Conservation (phyloP, 345 rosid genomes). For the Populus deltoides region DNA sequence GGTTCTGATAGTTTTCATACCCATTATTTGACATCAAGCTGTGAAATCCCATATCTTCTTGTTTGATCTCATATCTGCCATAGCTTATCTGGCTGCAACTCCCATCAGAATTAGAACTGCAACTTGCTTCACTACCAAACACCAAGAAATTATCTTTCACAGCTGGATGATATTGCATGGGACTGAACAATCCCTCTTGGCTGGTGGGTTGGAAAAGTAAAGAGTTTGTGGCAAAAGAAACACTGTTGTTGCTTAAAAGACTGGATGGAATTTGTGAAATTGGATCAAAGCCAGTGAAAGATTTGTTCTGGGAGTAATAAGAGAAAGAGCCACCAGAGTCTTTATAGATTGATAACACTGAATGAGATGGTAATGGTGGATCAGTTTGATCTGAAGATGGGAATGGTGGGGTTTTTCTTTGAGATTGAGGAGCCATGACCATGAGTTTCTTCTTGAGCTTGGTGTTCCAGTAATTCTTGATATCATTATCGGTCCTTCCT, state of each 20-base stretch:
- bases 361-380: slow-evolving; percentile 21
- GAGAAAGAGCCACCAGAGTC: slow-evolving; percentile 15
- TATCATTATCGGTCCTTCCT: slow-evolving; percentile 92
- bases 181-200: slow-evolving; percentile 31
- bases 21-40: slow-evolving; percentile 23
- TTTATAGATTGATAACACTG: slow-evolving; percentile 24
- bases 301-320: slow-evolving; percentile 14
- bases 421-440: slow-evolving; percentile 40
- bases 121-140: slow-evolving; percentile 62
- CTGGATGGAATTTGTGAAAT: slow-evolving; percentile 18
- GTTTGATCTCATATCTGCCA: slow-evolving; percentile 43
- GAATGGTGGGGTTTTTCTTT: slow-evolving; percentile 44
- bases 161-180: slow-evolving; percentile 34
- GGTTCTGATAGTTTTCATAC: slow-evolving; percentile 27
- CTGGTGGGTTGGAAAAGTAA: slow-evolving; percentile 13
- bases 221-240: slow-evolving; percentile 3
- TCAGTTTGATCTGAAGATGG: slow-evolving; percentile 29
- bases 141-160: slow-evolving; percentile 42
- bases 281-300: slow-evolving; percentile 31
- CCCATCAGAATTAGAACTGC: slow-evolving; percentile 56
- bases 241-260: slow-evolving; percentile 17
- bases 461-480: slow-evolving; percentile 94
- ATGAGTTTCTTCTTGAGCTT: slow-evolving; percentile 88
- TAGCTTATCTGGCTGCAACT: slow-evolving; percentile 48
- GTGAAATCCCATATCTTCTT: slow-evolving; percentile 47